Evolutionary conservation across 345 rosid genomes (phyloP), one percentile per base, ranked within the genome.

Genomic region (Erodium maritimum): DNA sequence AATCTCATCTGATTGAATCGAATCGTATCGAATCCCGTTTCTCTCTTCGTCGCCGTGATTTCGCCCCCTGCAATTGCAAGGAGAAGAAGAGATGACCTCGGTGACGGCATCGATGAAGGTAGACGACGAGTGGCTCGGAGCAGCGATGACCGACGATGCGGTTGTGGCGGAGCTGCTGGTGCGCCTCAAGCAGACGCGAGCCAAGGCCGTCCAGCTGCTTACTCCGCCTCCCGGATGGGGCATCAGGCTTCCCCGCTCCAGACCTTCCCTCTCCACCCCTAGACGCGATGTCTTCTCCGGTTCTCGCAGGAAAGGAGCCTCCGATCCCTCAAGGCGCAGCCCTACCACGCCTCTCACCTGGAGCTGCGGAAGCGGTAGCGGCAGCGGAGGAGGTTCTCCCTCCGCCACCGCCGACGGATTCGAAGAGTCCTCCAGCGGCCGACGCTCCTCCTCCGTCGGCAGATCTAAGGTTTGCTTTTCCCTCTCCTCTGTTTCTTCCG

Each of bases 321-420:
- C 65, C 13, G 84, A 82, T 65, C 80, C 80, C 24, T 65, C 46
- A 67, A 66, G 91, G 66, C 73, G 73, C 13, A 85, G 88, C 60
- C 93, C 93, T 1, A 80, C 81, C 37, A 85, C 93, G n/a, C 86
- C 93, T 1, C 82, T 85, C 19, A 79, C 86, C 1, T 85, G 93
- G 93, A 82, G 88, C 65, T 73, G 75, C 61, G 75, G 75, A 60
- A 66, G 66, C 16, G 76, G 69, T 4, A 11, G 37, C 37, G 37
- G 0, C 37, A n/a, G n/a, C n/a, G n/a, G n/a, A n/a, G n/a, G n/a
- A n/a, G 37, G 37, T 4, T 85, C 90, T 21, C 91, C 87, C 1
- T 85, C 94, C 37, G 76, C 73, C 23, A 72, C 84, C 20, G 75
- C 68, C 53, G 93, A 79, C 56, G 79, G 86, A 18, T 74, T 67